Conservation (phyloP, 2,329 filamentous ascomycete genomes). For the Colletotrichum truncatum region DNA sequence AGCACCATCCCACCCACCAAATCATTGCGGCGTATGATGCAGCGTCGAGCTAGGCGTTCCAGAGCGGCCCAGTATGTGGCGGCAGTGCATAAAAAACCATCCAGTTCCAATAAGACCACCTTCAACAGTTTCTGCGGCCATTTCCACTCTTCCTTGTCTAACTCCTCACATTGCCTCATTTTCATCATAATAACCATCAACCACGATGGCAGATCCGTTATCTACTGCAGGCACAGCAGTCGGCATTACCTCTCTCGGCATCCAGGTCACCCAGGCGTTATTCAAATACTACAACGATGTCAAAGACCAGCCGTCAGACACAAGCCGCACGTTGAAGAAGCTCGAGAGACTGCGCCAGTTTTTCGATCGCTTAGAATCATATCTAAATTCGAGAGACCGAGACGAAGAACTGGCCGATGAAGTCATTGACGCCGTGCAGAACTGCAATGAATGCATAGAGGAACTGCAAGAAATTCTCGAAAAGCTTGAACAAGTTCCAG, state of each 20-base stretch:
- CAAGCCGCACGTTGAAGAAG: constrained; percentile 34
- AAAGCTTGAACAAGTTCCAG: constrained; percentile 34
- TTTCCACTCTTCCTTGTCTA: no score
- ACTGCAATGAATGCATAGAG: constrained; percentile 38
- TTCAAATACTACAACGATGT: constrained; percentile 42
- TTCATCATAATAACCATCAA: neutral
- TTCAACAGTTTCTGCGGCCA: no score
- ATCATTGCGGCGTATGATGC: no score
- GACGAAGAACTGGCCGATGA: constrained; percentile 35
- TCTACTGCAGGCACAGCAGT: constrained; percentile 37
- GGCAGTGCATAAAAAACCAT: no score
- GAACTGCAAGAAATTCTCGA: constrained; percentile 37
- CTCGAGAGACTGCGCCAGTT: constrained; percentile 34
- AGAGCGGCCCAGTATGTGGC: no score
- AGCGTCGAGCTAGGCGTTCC: no score
- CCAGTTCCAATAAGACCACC: no score
- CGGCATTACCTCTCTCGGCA: constrained; percentile 46
- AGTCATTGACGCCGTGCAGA: constrained; percentile 34
- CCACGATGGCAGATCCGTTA: neutral
- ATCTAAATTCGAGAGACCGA: constrained; percentile 19
- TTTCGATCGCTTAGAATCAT: fast-evolving
- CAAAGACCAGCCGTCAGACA: constrained; percentile 37
- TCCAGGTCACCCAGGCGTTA: constrained; percentile 43
- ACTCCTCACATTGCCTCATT: no score
- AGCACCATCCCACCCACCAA: no score